Evolutionary conservation across 768 basidiomycete species (phyloP).

Genomic region (Auriculariales sp.): DNA sequence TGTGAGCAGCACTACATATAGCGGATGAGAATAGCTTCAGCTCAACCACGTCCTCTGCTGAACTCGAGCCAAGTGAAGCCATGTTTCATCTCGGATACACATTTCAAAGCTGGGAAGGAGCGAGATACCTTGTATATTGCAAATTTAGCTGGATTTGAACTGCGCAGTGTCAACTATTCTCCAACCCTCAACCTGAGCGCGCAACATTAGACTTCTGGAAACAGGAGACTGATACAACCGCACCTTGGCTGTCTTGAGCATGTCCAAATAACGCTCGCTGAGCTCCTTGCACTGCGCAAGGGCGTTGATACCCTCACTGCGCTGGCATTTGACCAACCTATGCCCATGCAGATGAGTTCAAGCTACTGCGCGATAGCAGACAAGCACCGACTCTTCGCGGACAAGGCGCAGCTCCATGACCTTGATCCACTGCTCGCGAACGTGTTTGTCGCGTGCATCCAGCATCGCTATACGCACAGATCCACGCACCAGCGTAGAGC

Average conservation of each 20-base stretch:
- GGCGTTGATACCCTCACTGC: slow-evolving; percentile 82
- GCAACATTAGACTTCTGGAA: slow-evolving; percentile 3
- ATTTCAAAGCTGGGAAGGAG: too few species aligned
- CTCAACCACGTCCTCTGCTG: too few species aligned
- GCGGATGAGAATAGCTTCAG: too few species aligned
- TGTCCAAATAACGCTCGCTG: slow-evolving; percentile 63
- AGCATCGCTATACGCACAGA: slow-evolving; percentile 7
- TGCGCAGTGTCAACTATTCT: not conserved
- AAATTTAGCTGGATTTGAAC: too few species aligned
- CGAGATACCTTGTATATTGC: too few species aligned
- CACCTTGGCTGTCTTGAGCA: slow-evolving; percentile 73
- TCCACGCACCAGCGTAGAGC: not conserved
- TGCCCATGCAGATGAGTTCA: too few species aligned
- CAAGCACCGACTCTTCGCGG: slow-evolving; percentile 70
- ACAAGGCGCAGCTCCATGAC: slow-evolving; percentile 89
- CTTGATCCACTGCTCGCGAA: slow-evolving; percentile 88
- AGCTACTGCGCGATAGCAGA: too few species aligned
- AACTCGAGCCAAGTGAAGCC: too few species aligned
- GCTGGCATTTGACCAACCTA: slow-evolving; percentile 83
- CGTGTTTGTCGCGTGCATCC: slow-evolving; percentile 43
- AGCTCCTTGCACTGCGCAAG: slow-evolving; percentile 81
- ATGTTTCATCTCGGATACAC: too few species aligned
- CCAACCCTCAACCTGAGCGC: slow-evolving; percentile 60
- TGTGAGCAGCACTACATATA: too few species aligned
- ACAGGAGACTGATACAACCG: slow-evolving; percentile 15